A percentile compares a stretch with the other conserved stretches of the same genome.
phyloP scores from a whole-genome alignment of 1,284 basidiomycete genomes.

The Austropuccinia psidii region DNA sequence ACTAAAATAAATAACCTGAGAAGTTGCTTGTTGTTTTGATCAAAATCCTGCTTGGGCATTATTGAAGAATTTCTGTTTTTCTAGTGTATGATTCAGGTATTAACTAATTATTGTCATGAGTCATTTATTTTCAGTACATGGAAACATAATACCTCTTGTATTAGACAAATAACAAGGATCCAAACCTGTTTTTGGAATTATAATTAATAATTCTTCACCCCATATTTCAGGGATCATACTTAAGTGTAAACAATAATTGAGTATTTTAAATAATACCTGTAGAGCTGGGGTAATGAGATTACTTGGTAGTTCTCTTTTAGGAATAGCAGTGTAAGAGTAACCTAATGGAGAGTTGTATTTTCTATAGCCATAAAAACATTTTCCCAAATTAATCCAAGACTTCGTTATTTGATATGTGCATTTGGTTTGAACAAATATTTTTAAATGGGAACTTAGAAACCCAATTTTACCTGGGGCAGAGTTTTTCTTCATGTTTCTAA shows the following conservation, averaged over 20 bases:
- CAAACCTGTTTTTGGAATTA: neutral
- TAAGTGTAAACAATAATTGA: neutral
- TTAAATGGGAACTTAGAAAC: neutral
- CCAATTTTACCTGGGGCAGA: neutral
- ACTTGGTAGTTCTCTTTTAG: neutral
- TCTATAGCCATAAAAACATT: neutral
- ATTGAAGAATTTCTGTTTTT: neutral
- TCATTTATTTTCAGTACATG: conserved; percentile 1
- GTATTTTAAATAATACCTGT: neutral
- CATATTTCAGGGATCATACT: neutral
- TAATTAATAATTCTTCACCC: conserved; percentile 9
- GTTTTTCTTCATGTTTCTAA: neutral
- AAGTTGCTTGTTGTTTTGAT: neutral
- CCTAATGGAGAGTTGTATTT: neutral
- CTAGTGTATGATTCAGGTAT: neutral
- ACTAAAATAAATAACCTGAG: neutral
- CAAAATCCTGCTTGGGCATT: conserved; percentile 12
- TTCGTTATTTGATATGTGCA: neutral
- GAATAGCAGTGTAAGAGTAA: neutral
- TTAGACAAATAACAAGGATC: neutral
- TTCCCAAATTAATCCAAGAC: neutral
- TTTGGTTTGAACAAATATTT: conserved; percentile 16
- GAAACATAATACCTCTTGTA: conserved; percentile 1
- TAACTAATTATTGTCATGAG: neutral
- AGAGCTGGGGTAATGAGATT: neutral